These are phyloP conservation scores for Staphylotrichum tortipilum DNA, from an alignment of 495 filamentous ascomycete genomes.

Conservation along the genomic window DNA sequence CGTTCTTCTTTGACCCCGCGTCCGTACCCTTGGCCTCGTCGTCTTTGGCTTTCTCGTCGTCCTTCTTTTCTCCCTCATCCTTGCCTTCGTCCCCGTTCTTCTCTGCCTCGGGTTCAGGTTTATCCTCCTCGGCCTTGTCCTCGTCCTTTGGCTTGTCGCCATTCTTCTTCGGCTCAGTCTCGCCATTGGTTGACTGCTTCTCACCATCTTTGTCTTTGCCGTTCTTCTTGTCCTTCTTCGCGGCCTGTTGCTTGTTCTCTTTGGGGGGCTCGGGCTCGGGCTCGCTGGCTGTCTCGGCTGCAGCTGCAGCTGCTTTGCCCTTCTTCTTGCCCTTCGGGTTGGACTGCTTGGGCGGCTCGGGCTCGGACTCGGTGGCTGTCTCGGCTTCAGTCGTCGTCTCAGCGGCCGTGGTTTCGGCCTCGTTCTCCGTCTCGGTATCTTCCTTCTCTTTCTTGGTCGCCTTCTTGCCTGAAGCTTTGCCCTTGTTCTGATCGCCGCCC, in stretches of 20 bases:
- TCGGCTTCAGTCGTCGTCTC: background rate
- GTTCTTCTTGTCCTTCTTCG: constrained; percentile 2
- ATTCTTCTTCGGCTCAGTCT: background rate
- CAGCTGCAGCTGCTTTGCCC: background rate
- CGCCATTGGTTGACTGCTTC: background rate
- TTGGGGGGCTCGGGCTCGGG: background rate
- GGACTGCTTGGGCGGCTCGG: background rate
- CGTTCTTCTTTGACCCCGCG: background rate
- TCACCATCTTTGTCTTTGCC: constrained; percentile 1
- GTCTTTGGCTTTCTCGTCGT: background rate
- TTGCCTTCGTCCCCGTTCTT: background rate
- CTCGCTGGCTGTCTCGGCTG: background rate
- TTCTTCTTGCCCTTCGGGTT: constrained; percentile 4
- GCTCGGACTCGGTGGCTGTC: constrained; percentile 3
- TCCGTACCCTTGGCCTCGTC: background rate
- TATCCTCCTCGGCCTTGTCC: too few species aligned
- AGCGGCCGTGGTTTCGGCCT: background rate
- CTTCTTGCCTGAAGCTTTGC: background rate
- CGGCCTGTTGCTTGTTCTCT: too few species aligned
- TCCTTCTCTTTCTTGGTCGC: background rate
- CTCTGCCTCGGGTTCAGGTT: too few species aligned
- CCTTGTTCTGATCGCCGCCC: background rate
- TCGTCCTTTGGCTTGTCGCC: background rate
- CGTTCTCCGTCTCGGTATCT: background rate
- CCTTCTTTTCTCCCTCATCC: background rate